Evolutionary conservation across 1,284 basidiomycete genomes (phyloP), one percentile per base, ranked within the genome.

Genomic region (Pseudozyma pruni): DNA sequence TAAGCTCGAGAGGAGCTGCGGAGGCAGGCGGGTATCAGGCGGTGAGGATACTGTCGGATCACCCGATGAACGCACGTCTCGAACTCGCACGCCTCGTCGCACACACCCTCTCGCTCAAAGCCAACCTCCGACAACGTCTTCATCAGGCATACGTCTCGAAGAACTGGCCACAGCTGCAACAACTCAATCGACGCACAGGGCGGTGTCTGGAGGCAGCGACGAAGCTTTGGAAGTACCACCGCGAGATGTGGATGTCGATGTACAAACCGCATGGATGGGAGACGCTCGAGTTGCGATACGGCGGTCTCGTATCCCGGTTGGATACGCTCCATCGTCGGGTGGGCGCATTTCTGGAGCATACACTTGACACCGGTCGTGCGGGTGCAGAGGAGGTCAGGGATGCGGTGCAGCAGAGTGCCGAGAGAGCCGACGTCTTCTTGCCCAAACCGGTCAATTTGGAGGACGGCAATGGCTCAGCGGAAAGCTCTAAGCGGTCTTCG

Each of bases 231-330:
- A 55, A 45, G 16, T 74, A 80, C 17, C 83, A 84, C 52, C 72
- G 83, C 22, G 70, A 67, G 39, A 48, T 82, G 44, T 82, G 81
- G 81, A 78, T 79, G 81, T 57, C 42, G 19, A 74, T 71, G 69
- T 75, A 76, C 45, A 76, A 80, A 40, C 76, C 72, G 16, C 82
- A 81, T 46, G 83, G 81, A 0, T 83, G 79, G 75, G 82, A 83
- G 59, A 75, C 77, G 14, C 58, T 84, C 23, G 83, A 84, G 19
- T 48, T 84, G 34, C 61, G 83, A 1, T 83, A 83, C 38, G 83
- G 83, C 14, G 83, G 83, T 0, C 52, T 83, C 33, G 54, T 68
- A 13, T 53, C 78, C 1, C 67, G 83, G 3, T 55, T 83, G 25
- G 81, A 83, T 19, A 83, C 82, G 37, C 76, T 84, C 60, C 71